Evolutionary conservation across 202 grass and related monocot genomes (phyloP).

Genomic region (Schoenoplectus tabernaemontani): DNA sequence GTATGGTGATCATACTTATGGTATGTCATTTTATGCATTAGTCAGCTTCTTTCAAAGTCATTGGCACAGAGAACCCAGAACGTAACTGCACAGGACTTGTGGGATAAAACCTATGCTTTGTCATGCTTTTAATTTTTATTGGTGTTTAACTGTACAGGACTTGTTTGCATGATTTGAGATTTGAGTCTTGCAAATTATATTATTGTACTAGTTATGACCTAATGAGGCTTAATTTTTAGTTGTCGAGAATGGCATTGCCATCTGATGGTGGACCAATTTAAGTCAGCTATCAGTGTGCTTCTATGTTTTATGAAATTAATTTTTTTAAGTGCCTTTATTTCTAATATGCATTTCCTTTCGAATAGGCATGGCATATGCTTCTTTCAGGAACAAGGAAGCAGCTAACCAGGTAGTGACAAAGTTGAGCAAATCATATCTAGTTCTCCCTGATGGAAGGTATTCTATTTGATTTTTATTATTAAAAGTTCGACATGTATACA

Average conservation of each 20-base stretch:
- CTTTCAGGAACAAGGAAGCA: conserved; percentile 48
- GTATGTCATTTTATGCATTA: conserved; percentile 22
- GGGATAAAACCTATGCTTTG: neutral
- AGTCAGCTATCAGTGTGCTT: neutral
- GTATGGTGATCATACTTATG: conserved; percentile 36
- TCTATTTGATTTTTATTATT: conserved; percentile 6
- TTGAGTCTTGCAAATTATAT: neutral
- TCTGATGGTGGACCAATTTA: neutral
- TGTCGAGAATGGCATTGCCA: neutral
- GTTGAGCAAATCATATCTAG: conserved; percentile 57
- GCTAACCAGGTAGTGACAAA: conserved; percentile 53
- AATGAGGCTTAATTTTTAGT: neutral
- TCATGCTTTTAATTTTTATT: neutral
- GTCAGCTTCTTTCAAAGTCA: neutral
- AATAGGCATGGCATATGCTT: conserved; percentile 84
- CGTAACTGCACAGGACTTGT: neutral
- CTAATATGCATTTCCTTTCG: conserved; percentile 24
- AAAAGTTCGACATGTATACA: conserved; percentile 7
- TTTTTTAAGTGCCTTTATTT: neutral
- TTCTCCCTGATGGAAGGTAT: conserved; percentile 70
- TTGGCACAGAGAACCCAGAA: neutral
- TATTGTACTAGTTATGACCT: neutral
- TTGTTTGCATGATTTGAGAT: neutral
- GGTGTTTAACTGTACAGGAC: neutral
- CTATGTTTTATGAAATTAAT: conserved; percentile 3